phyloP scores from a whole-genome alignment of 208 protist genomes.

The Angomonas desouzai region DNA sequence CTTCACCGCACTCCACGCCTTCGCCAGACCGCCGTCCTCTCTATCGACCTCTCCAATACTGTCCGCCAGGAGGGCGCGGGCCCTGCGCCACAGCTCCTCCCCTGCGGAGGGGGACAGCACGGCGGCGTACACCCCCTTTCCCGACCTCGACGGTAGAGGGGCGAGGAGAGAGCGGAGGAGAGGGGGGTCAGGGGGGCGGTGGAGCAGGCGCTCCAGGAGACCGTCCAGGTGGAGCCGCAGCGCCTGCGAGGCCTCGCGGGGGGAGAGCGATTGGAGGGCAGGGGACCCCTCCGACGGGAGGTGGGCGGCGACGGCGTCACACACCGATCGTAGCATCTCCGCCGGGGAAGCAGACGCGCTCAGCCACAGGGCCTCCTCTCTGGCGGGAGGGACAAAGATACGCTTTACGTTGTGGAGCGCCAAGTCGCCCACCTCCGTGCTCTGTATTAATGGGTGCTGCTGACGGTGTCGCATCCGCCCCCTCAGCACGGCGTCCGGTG shows the following conservation, averaged over 20 bases:
- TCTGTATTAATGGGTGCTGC: background rate
- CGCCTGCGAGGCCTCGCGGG: background rate
- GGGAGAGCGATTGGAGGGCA: background rate
- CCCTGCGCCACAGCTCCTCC: background rate
- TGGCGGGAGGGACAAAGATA: background rate
- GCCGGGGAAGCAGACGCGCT: background rate
- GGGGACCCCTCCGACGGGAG: background rate
- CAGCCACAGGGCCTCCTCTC: background rate
- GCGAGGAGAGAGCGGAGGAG: background rate
- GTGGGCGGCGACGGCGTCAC: background rate
- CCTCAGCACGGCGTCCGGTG: background rate
- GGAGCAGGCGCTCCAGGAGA: background rate
- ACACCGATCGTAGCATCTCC: background rate
- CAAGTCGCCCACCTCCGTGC: background rate
- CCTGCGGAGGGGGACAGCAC: background rate
- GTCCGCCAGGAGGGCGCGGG: background rate
- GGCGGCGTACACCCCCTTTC: background rate
- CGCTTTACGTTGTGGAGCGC: background rate
- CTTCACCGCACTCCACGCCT: slow-evolving; percentile 2
- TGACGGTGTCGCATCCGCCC: background rate
- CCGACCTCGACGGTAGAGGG: background rate
- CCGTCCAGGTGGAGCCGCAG: background rate
- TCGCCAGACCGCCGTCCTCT: background rate
- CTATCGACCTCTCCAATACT: background rate
- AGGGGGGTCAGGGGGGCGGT: background rate